Percentiles rank a stretch among this genome's conserved stretches.
Evolutionary conservation across 768 basidiomycete genomes (phyloP).

Genomic region (Tephrocybe sp.): DNA sequence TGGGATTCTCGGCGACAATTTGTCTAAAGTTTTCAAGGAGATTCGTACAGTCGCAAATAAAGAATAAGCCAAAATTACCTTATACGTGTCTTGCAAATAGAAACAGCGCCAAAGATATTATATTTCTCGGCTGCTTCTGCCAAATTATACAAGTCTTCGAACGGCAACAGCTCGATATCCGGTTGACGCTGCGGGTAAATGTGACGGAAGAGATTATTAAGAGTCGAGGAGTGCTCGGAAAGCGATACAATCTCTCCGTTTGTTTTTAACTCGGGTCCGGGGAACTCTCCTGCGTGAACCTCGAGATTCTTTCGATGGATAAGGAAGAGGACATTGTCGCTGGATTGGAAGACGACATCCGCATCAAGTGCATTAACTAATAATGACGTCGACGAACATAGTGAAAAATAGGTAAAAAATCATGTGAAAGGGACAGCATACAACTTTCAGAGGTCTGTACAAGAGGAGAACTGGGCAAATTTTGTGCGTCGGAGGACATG

Average conservation of each 20-base stretch:
- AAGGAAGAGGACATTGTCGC: not conserved
- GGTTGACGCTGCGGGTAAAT: not conserved
- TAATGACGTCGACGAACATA: not conserved
- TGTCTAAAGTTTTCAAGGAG: not conserved
- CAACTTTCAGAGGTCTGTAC: not conserved
- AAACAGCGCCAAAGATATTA: not conserved
- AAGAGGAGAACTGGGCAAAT: no score
- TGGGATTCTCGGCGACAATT: constrained; percentile 9
- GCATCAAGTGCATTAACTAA: no score
- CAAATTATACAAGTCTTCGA: not conserved
- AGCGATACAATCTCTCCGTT: not conserved
- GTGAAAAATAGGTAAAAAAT: not conserved
- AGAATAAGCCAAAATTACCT: no score
- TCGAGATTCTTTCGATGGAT: not conserved
- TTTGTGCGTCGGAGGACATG: no score
- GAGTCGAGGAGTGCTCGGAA: not conserved
- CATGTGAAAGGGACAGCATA: not conserved
- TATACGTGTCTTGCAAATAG: not conserved
- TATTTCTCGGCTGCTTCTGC: not conserved
- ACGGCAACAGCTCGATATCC: not conserved
- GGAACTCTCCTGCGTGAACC: not conserved
- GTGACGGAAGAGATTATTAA: not conserved
- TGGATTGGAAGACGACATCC: not conserved
- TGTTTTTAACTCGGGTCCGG: not conserved
- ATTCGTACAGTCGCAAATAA: no score